A percentile compares a stretch with the other conserved stretches of the same genome.
Evolutionary conservation across 2,329 filamentous ascomycete species (phyloP).

Genomic region (Ramichloridium luteum): DNA sequence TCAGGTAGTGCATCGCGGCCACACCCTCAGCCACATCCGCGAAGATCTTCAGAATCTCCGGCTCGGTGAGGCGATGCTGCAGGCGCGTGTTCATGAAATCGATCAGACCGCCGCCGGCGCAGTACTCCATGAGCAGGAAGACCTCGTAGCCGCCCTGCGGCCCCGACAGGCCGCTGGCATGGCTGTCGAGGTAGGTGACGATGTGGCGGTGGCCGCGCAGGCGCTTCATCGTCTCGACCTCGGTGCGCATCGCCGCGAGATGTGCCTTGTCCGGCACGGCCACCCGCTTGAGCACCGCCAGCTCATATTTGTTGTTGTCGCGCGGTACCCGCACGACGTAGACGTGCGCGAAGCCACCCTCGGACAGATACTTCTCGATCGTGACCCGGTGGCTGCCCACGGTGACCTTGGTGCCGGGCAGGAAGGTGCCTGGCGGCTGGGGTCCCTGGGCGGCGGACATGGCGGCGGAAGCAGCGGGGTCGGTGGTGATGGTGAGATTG

Average conservation of each 20-base stretch:
- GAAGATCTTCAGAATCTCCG: constrained; percentile 95
- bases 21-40: constrained; percentile 91
- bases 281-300: constrained; percentile 83
- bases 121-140: constrained; percentile 96
- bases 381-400: constrained; percentile 85
- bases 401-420: constrained; percentile 90
- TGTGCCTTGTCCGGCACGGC: constrained; percentile 93
- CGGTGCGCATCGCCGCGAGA: constrained; percentile 88
- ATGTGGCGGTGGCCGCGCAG: constrained; percentile 93
- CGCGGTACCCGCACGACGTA: constrained; percentile 84
- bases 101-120: constrained; percentile 85
- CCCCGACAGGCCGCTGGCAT: constrained; percentile 83
- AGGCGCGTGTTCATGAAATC: constrained; percentile 99
- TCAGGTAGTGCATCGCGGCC: constrained; percentile 97
- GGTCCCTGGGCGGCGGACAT: neutral
- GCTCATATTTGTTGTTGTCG: constrained; percentile 63
- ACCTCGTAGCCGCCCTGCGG: constrained; percentile 98
- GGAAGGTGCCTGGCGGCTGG: constrained; percentile 60
- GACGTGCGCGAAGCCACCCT: constrained; percentile 96
- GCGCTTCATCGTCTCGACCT: constrained; percentile 99
- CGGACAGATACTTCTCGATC: constrained; percentile 94
- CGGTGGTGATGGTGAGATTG: too few species aligned
- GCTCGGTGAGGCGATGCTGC: constrained; percentile 91
- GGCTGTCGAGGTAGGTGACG: constrained; percentile 96
- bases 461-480: too few species aligned